These are phyloP conservation scores for Cyamopsis tetragonoloba DNA, from an alignment of 306 rosid genomes.

Conservation along the genomic window DNA sequence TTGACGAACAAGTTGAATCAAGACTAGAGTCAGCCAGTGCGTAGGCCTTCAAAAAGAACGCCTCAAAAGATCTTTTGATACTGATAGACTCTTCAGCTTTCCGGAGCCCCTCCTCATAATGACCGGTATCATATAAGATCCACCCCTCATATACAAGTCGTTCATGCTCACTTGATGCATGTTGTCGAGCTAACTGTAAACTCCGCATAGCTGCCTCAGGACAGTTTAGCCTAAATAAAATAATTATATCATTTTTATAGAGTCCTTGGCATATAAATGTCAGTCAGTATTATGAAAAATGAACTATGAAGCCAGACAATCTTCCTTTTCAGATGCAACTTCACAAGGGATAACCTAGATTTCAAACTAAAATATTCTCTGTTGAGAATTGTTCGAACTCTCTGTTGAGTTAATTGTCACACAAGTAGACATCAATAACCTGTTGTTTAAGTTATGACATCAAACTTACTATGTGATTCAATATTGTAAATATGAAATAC, in stretches of 20 bases:
- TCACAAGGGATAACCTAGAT: slow-evolving; percentile 4
- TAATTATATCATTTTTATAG: slow-evolving; percentile 17
- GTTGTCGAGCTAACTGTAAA: slow-evolving; percentile 84
- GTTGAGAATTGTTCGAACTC: not conserved
- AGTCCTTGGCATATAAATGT: slow-evolving; percentile 1
- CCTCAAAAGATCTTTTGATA: slow-evolving; percentile 90
- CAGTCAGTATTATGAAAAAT: slow-evolving; percentile 10
- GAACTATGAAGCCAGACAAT: not conserved
- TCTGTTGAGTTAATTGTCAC: not conserved
- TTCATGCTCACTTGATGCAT: slow-evolving; percentile 84
- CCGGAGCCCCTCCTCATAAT: slow-evolving; percentile 78
- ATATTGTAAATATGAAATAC: slow-evolving; percentile 4
- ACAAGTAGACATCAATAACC: not conserved
- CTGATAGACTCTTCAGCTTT: slow-evolving; percentile 90
- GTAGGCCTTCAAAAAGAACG: slow-evolving; percentile 91
- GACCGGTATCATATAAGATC: slow-evolving; percentile 93
- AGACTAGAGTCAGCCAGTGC: slow-evolving; percentile 86
- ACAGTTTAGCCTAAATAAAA: slow-evolving; percentile 71
- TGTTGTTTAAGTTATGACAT: not conserved
- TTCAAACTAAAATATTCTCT: slow-evolving; percentile 5
- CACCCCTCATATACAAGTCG: slow-evolving; percentile 89
- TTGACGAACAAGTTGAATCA: slow-evolving; percentile 71
- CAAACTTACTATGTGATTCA: not conserved
- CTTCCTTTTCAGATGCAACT: slow-evolving; percentile 4
- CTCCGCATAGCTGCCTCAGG: slow-evolving; percentile 96